Conservation (phyloP, 2,329 filamentous ascomycete species). For the Diaporthe sp. region DNA sequence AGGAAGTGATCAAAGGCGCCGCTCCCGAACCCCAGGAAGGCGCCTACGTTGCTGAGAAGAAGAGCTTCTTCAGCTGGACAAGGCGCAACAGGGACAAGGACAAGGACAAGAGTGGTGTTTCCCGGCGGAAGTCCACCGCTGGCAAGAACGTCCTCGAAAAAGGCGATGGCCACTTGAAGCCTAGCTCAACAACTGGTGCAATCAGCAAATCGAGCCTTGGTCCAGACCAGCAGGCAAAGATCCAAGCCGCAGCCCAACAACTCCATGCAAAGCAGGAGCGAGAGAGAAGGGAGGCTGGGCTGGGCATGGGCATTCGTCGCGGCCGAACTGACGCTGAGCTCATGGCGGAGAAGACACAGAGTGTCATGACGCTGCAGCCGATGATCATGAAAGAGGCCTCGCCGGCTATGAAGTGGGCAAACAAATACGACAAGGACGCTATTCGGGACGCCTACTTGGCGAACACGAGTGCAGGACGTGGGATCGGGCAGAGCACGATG, state of each 20-base stretch:
- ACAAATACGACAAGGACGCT: conserved; percentile 90
- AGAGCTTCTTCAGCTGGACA: conserved; percentile 91
- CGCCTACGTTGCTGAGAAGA: conserved; percentile 95
- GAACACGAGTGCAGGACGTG: conserved; percentile 79
- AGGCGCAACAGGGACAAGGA: conserved; percentile 69
- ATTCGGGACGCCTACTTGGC: conserved; percentile 89
- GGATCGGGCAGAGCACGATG: conserved; percentile 55
- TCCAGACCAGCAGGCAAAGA: conserved; percentile 91
- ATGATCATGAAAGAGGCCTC: conserved; percentile 88
- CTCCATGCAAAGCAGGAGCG: conserved; percentile 80
- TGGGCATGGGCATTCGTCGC: conserved; percentile 53
- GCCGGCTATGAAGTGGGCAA: conserved; percentile 97
- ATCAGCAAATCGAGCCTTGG: conserved; percentile 86
- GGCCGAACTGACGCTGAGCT: conserved; percentile 69
- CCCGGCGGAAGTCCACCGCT: conserved; percentile 76
- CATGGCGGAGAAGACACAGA: conserved; percentile 83
- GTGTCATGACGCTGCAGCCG: conserved; percentile 89
- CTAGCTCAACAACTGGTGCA: conserved; percentile 54
- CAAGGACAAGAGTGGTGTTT: conserved; percentile 51
- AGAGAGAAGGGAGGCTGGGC: conserved; percentile 57
- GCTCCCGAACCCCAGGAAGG: conserved; percentile 86
- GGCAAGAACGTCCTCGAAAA: conserved; percentile 71
- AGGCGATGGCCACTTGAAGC: conserved; percentile 55
- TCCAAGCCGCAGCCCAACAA: conserved; percentile 90
- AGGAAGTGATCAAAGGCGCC: conserved; percentile 95